Conservation (phyloP, 495 filamentous ascomycete species). For the Hypoxylon fuscum region DNA sequence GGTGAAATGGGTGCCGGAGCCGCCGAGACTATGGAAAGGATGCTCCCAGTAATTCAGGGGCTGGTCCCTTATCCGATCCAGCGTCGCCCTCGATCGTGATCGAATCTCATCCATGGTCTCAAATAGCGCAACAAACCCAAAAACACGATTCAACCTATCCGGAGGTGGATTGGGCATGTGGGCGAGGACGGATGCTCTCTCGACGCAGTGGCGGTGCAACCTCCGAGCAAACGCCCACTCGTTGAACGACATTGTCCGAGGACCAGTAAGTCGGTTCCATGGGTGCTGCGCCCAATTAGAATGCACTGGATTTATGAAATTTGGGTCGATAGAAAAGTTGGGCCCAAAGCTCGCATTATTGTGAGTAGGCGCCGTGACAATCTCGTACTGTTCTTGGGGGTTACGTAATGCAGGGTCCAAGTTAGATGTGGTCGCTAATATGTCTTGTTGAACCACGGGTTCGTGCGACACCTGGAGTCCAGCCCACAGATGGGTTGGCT, state of each 20-base stretch:
- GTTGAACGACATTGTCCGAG: conserved; percentile 61
- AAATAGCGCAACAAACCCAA: conserved; percentile 71
- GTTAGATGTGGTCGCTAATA: neutral
- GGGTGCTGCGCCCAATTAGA: conserved; percentile 34
- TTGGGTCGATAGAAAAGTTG: conserved; percentile 15
- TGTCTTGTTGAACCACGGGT: conserved; percentile 8
- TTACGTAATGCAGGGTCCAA: conserved; percentile 8
- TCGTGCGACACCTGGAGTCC: conserved; percentile 46
- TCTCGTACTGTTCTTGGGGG: conserved; percentile 39
- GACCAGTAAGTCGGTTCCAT: conserved; percentile 48
- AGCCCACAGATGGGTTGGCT: conserved; percentile 20
- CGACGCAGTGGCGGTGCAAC: conserved; percentile 71
- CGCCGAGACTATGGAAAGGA: conserved; percentile 72
- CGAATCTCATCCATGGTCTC: conserved; percentile 60
- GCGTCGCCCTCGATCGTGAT: conserved; percentile 52
- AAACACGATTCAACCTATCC: conserved; percentile 62
- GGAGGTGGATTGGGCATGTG: conserved; percentile 61
- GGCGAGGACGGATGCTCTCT: conserved; percentile 70
- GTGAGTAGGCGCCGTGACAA: conserved; percentile 46
- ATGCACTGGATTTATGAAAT: conserved; percentile 17
- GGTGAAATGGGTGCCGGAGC: conserved; percentile 70
- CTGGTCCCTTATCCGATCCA: conserved; percentile 54
- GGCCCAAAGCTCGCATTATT: conserved; percentile 50
- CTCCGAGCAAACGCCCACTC: conserved; percentile 77
- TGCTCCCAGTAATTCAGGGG: conserved; percentile 67